Evolutionary conservation across 352 stramenopile genomes (phyloP), one percentile per base, ranked within the genome.

Genomic region (Phytophthora rubi): DNA sequence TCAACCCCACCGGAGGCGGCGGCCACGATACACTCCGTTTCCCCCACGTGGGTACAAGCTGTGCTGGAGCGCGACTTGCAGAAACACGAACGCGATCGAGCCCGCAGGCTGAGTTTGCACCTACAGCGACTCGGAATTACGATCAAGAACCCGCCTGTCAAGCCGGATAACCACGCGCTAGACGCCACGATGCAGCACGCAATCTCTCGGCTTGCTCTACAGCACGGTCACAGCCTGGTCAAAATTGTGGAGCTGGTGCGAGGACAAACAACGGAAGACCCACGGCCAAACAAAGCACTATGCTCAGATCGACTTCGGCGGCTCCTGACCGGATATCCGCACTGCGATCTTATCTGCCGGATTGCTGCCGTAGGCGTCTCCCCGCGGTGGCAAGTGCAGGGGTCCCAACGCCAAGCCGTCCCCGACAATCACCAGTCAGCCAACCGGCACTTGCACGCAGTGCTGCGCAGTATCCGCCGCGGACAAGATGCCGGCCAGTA

Each of bases 401-500:
- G 10, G 6, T 39, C 10, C 7, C 26, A 37, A 33, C 10, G 18
- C 18, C 49, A 23, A 16, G 9, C 10, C 7, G 16, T n/a, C 42
- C 55, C 52, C 42, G 26, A n/a, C 8, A 65, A 65, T 18, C 28
- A 65, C 10, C 32, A 65, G 15, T 57, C 58, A 3, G 58, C 58
- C 58, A 65, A 52, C 16, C 55, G 23, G 4, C 39, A 62, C n/a
- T 15, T 62, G 9, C 35, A 52, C 13, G 62, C 53, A 8, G 32
- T 58, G 5, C 39, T 59, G 7, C 8, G 30, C 3, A 68, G 53
- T 26, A 53, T 70, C 13, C 54, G 49, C 0, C 9, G 21, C 15
- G 63, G 55, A 3, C 63, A 70, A 35, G 48, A 65, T 15, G 52
- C 47, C 2, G 63, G 21, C 4, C 54, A 70, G 15, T 65, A 70